A percentile compares a stretch with the other conserved stretches of the same genome.
Conservation (phyloP, 768 basidiomycete genomes). For the Hypholoma sublateritium region DNA sequence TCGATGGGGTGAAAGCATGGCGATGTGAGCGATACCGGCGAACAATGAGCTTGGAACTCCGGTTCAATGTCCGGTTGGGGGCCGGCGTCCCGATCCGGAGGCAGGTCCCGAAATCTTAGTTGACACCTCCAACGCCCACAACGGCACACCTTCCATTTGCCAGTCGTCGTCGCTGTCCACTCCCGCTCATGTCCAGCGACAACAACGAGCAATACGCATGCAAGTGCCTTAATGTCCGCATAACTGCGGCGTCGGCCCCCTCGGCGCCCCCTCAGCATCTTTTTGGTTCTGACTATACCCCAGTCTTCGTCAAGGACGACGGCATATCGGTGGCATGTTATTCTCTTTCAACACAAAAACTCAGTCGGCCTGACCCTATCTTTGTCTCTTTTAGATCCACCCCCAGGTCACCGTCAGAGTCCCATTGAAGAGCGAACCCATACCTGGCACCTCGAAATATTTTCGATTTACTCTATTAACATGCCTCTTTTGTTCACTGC, state of each 20-base stretch:
- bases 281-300: constrained; percentile 43
- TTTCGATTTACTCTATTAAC: constrained; percentile 64
- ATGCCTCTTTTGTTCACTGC: constrained; percentile 66
- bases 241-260: constrained; percentile 38
- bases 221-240: constrained; percentile 70
- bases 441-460: constrained; percentile 46
- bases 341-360: constrained; percentile 2
- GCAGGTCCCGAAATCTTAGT: constrained; percentile 23
- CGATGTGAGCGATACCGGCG: constrained; percentile 8
- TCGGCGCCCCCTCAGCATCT: constrained; percentile 30
- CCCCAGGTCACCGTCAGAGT: constrained; percentile 70
- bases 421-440: constrained; percentile 43
- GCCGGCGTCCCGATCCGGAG: constrained; percentile 42
- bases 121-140: constrained; percentile 22
- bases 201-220: constrained; percentile 47
- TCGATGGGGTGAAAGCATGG: constrained; percentile 8
- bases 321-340: constrained; percentile 64
- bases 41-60: constrained; percentile 12
- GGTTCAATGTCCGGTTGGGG: constrained; percentile 26
- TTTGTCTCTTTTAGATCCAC: constrained; percentile 48
- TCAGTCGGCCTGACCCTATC: constrained; percentile 6
- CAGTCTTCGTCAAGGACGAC: constrained; percentile 64
- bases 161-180: constrained; percentile 5
- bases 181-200: constrained; percentile 31
- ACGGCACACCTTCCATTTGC: constrained; percentile 8